Evolutionary conservation across 2,329 filamentous ascomycete species (phyloP), one percentile per base, ranked within the genome.

Genomic region (Domatiomyces globalis): DNA sequence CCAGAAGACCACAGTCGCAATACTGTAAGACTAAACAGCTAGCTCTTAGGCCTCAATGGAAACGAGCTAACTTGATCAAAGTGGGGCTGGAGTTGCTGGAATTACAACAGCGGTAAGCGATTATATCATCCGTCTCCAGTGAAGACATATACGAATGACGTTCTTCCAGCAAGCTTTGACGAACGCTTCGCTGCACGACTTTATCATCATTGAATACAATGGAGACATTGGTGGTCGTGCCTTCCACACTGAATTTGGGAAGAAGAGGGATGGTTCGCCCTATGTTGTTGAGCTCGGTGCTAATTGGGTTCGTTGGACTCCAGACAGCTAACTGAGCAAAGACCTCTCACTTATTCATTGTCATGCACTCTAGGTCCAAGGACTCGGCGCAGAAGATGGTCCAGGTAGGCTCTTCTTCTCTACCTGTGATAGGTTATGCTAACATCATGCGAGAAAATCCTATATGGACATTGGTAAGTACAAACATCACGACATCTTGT

Each of bases 251-350:
- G 67, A 69, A 0, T 83, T 84, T 58, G 80, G 80, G 4, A 65
- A 69, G 15, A 67, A 72, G 20, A 49, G 61, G 2, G 67, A 76
- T 36, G 78, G 78, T 0, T 67, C 72, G 0, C 73, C 77, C 0
- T 80, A 79, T 53, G 71, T 69, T 0, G 69, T 85, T 8, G 82
- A 85, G 62, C 66, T 82, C 0, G 82, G 82, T 2, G 81, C 82
- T 5, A 85, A 85, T 55, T 85, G 82, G 82, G 71, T 73, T 62
- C 44, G 53, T 45, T 19, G 29, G 7, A 45, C 10, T 20, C 9
- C 39, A 27, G 19, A 50, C 3, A 48, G 15, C 9, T 22, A 51
- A 29, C 12, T n/a, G 2, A 7, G 17, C 39, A 5, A 63, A 73
- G 17, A 15, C 6, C 22, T 3, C 6, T 25, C 22, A 25, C 22